These are phyloP conservation scores for Marasmius fiardii DNA, from an alignment of 1,284 basidiomycete genomes.

Conservation along the genomic window DNA sequence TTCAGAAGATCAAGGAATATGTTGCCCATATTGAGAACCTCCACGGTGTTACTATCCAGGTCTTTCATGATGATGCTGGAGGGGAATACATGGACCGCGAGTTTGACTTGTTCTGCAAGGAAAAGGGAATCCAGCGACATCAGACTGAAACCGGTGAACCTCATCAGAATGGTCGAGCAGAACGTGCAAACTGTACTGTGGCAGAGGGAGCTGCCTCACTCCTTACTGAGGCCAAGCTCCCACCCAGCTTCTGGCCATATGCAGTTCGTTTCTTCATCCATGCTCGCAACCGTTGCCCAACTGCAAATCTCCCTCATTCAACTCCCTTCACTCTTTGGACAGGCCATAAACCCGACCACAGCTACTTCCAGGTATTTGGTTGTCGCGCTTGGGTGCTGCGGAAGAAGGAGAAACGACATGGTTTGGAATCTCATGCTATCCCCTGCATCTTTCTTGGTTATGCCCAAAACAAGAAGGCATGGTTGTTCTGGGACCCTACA, in stretches of 20 bases:
- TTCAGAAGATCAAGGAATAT: constrained; percentile 26
- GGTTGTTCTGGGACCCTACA: constrained; percentile 26
- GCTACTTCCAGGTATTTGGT: constrained; percentile 27
- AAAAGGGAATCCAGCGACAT: constrained; percentile 16
- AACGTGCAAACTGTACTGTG: constrained; percentile 11
- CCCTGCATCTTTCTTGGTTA: constrained; percentile 36
- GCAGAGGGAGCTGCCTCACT: constrained; percentile 18
- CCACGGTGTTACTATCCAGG: constrained; percentile 21
- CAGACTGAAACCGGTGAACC: constrained; percentile 17
- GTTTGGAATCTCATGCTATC: constrained; percentile 25
- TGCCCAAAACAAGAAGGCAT: constrained; percentile 17
- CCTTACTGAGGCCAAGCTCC: constrained; percentile 16
- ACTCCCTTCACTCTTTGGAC: constrained; percentile 4
- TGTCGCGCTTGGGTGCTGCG: constrained; percentile 30
- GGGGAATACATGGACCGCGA: constrained; percentile 24
- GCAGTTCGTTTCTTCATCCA: constrained; percentile 14
- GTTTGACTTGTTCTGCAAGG: constrained; percentile 20
- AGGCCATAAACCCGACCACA: constrained; percentile 22
- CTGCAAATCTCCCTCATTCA: constrained; percentile 12
- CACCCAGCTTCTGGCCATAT: constrained; percentile 17
- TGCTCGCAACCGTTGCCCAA: constrained; percentile 17
- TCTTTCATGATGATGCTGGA: constrained; percentile 23
- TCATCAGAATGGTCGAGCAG: constrained; percentile 22
- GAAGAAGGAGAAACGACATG: constrained; percentile 21
- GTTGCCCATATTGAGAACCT: constrained; percentile 24